Percentiles rank a stretch among this genome's conserved stretches.
Evolutionary conservation across 768 basidiomycete genomes (phyloP).

Genomic region (Auricularia sp.): DNA sequence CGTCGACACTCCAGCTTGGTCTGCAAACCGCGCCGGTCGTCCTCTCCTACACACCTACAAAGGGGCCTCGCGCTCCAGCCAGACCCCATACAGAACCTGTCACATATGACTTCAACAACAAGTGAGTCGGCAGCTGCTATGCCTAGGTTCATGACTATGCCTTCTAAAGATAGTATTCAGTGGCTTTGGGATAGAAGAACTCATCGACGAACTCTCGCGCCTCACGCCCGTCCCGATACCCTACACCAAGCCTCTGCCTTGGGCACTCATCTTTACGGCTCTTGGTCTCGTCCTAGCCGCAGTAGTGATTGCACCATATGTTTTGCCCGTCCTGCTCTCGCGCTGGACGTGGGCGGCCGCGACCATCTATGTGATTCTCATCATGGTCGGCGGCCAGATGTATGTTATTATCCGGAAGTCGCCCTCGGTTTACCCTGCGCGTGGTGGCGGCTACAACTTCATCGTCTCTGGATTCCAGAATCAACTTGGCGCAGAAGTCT

Average conservation of each 20-base stretch:
- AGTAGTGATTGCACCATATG: conserved; percentile 45
- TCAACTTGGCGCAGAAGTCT: conserved; percentile 88
- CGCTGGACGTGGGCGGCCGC: conserved; percentile 74
- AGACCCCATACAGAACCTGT: conserved; percentile 45
- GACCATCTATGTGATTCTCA: conserved; percentile 50
- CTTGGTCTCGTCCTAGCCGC: conserved; percentile 37
- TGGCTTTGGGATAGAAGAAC: conserved; percentile 69
- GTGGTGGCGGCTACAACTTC: conserved; percentile 49
- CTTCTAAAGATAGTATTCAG: conserved; percentile 31
- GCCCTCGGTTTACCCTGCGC: conserved; percentile 51
- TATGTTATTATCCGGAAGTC: conserved; percentile 83
- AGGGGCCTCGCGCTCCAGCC: conserved; percentile 58
- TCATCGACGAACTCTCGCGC: conserved; percentile 64
- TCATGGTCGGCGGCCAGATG: conserved; percentile 95
- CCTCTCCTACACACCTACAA: conserved; percentile 58
- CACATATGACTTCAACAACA: conserved; percentile 63
- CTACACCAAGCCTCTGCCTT: conserved; percentile 71
- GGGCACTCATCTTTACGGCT: conserved; percentile 44
- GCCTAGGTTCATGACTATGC: neutral
- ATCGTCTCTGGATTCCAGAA: conserved; percentile 83
- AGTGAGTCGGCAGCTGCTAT: conserved; percentile 33
- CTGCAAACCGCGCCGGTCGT: conserved; percentile 80
- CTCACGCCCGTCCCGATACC: conserved; percentile 76
- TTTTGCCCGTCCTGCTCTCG: conserved; percentile 53
- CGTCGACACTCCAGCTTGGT: conserved; percentile 47